Percentiles rank a stretch among this genome's conserved stretches.
phyloP scores from a whole-genome alignment of 2,329 filamentous ascomycete species.

The Sphaerostilbella broomeana region DNA sequence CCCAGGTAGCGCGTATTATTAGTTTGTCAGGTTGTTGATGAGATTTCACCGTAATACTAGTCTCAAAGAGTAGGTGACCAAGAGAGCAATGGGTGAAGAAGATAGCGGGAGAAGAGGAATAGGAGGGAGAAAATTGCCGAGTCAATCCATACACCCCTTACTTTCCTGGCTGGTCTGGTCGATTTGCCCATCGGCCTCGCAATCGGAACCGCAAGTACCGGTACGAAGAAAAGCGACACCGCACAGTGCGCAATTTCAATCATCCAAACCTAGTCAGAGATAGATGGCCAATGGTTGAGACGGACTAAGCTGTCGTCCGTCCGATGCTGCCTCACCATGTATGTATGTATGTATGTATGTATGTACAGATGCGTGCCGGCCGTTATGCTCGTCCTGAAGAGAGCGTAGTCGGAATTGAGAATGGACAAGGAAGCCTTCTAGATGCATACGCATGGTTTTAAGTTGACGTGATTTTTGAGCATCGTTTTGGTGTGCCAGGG shows the following conservation, averaged over 20 bases:
- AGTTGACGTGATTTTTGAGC: neutral
- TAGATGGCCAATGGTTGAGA: too few species aligned
- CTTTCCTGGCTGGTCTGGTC: neutral
- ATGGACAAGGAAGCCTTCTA: neutral
- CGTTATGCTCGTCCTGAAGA: neutral
- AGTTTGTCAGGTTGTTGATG: too few species aligned
- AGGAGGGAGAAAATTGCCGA: constrained; percentile 3
- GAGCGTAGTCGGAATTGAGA: neutral
- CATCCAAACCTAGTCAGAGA: too few species aligned
- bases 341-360: too few species aligned
- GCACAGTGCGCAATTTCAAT: constrained; percentile 9
- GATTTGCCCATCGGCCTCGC: neutral
- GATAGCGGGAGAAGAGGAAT: constrained; percentile 4
- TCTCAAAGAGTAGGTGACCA: too few species aligned
- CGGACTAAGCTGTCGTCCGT: too few species aligned
- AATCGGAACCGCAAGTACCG: constrained; percentile 11
- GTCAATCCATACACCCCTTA: constrained; percentile 10
- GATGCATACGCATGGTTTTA: neutral
- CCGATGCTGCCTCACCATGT: too few species aligned
- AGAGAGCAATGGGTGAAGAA: too few species aligned
- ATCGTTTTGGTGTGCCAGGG: too few species aligned
- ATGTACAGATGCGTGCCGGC: neutral
- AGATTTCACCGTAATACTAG: too few species aligned
- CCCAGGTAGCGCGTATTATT: constrained; percentile 1
- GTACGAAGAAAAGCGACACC: constrained; percentile 1